Conservation (phyloP, 2,329 filamentous ascomycete genomes). For the Metarhizium humberi region DNA sequence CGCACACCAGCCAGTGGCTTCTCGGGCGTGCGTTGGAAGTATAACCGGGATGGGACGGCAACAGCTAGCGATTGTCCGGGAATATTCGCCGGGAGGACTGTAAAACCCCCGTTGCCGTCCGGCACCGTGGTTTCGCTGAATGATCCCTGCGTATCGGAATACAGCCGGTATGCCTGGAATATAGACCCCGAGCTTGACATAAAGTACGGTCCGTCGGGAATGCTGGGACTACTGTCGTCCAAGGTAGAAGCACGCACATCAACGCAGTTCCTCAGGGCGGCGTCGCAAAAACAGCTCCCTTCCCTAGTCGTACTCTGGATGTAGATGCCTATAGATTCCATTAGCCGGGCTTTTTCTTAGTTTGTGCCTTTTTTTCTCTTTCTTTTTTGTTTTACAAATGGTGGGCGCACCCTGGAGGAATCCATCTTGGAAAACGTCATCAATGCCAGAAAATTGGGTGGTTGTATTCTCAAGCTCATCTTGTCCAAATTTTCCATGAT, state of each 20-base stretch:
- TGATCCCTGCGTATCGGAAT: conserved; percentile 13
- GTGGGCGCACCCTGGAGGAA: conserved; percentile 5
- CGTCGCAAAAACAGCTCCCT: neutral
- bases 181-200: conserved; percentile 4
- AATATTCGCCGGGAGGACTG: conserved; percentile 6
- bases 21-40: conserved; percentile 35
- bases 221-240: neutral
- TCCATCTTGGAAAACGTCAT: conserved; percentile 9
- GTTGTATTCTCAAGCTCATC: neutral
- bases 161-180: conserved; percentile 11
- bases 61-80: conserved; percentile 13
- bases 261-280: neutral
- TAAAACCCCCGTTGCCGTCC: neutral
- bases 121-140: conserved; percentile 9
- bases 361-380: no score
- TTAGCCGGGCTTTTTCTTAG: neutral
- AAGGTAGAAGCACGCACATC: neutral
- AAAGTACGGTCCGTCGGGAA: conserved; percentile 12
- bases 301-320: neutral
- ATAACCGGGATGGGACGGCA: conserved; percentile 47
- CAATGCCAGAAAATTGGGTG: neutral
- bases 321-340: neutral
- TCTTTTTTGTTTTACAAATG: no score
- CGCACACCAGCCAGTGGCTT: conserved; percentile 47
- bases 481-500: neutral